Evolutionary conservation across 371 early-diverging fungal genomes (phyloP), one percentile per base, ranked within the genome.

Genomic region (Choanephora cucurbitarum): DNA sequence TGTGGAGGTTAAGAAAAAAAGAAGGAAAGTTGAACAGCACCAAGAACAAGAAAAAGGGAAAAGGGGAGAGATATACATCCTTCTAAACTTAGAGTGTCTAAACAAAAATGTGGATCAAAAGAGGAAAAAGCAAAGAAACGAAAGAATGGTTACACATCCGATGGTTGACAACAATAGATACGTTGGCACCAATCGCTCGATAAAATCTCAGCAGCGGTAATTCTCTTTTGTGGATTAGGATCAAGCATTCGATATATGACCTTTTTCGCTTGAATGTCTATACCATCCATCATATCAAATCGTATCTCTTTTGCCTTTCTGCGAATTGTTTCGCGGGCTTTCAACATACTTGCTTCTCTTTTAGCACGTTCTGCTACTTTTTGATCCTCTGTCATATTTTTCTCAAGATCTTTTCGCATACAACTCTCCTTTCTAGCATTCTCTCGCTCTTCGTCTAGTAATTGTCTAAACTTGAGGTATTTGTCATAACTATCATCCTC

Each of bases 201-300:
- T 45, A 84, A 24, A 4, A 86, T 59, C 45, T 80, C 75, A 19
- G 53, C 41, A 22, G 81, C 70, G 13, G 73, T 68, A 18, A 85
- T 75, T 18, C 89, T 80, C 45, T 75, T 82, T 3, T 60, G 46
- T 1, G 85, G 85, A 37, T 83, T 68, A 21, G 87, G 86, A 44
- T 88, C 84, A 46, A 89, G 62, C 60, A 89, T 83, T 22, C 76
- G 60, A 61, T 84, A 85, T 18, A 82, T 63, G 8, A 82, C 56
- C 3, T 67, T 64, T 44, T 73, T 77, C 3, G 78, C 68, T 18
- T 66, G 72, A 19, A 69, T 62, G 43, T 80, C 79, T 21, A 82
- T 60, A 3, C 74, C 72, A 37, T 80, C 80, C 17, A 82, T 43
- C 8, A 71, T 61, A 54, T 79, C 77, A 19, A 68, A 66, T 19